Conservation (phyloP, 192 early-diverging fungal genomes). For the Backusella sp. region DNA sequence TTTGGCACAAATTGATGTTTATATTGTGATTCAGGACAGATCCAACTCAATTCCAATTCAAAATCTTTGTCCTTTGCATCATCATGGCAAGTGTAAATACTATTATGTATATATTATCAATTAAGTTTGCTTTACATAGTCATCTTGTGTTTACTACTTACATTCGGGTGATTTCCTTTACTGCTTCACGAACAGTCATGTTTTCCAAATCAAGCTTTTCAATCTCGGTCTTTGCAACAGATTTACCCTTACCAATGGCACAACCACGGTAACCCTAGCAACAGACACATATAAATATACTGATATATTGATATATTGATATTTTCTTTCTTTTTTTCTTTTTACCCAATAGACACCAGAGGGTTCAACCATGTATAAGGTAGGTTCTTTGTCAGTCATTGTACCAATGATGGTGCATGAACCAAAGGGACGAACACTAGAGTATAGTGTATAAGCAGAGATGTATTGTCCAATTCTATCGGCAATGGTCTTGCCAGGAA, state of each 20-base stretch:
- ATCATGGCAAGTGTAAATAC: constrained; percentile 93
- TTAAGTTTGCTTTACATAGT: too few relatives aligned
- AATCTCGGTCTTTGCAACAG: constrained; percentile 98
- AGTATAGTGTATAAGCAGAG: constrained; percentile 96
- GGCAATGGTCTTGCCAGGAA: constrained; percentile 89
- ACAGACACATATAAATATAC: neutral
- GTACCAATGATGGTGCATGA: constrained; percentile 79
- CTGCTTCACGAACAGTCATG: constrained; percentile 80
- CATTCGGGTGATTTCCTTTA: constrained; percentile 94
- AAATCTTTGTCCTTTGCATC: constrained; percentile 99
- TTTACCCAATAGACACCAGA: constrained; percentile 91
- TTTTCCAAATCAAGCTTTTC: constrained; percentile 91
- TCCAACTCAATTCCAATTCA: constrained; percentile 97
- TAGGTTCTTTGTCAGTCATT: constrained; percentile 69
- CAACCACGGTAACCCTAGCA: constrained; percentile 89
- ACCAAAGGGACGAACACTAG: constrained; percentile 93
- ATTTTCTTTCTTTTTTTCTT: neutral
- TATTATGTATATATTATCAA: constrained; percentile 22
- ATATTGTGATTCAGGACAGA: constrained; percentile 77
- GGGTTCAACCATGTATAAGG: constrained; percentile 94
- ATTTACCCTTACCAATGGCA: constrained; percentile 95
- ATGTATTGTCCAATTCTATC: constrained; percentile 91
- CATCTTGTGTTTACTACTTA: constrained; percentile 37
- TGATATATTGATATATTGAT: neutral
- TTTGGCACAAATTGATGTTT: constrained; percentile 86